Evolutionary conservation across 2,329 filamentous ascomycete genomes (phyloP), one percentile per base, ranked within the genome.

Genomic region (Epichloe hybrida): DNA sequence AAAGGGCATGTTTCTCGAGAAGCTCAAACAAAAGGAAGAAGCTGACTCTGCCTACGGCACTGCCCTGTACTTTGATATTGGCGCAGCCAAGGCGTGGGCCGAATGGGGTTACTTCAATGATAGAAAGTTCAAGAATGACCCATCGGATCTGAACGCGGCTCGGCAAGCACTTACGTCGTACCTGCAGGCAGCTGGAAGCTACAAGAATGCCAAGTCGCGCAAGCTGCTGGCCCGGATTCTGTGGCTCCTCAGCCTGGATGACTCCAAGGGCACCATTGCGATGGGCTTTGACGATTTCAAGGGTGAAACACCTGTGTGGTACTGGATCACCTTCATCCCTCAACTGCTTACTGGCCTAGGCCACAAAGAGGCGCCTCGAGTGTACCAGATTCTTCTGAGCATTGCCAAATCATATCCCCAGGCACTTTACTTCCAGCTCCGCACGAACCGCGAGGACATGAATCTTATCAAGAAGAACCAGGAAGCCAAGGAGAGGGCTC

Each of bases 81-180:
- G 89, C 58, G 80, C 95, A 47, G 87, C 93, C 4, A 98, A 98
- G 69, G 93, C 93, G 3, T 98, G 93, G 93, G 91, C 93, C 15
- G 93, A 98, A 71, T 98, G 93, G 93, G 93, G 93, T 48, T 89
- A 95, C 62, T 98, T 95, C 74, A 97, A 95, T 62, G 93, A 98
- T 65, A 83, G 88, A 58, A 84, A 93, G 51, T 98, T 97, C 75
- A 97, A 95, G 70, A 85, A 89, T 50, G 86, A 95, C 56, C 85
- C 90, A 0, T 73, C 76, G 4, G 87, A 95, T 61, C 75, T 95
- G 50, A 85, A 84, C 54, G 81, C 87, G 54, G 94, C 91, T 5
- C 84, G 88, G 57, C 93, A 95, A 64, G 93, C 94, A 0, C 79
- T 98, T 20, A 96, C 89, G 52, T 97, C 91, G 58, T 98, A 98